These are phyloP conservation scores for Staphylotrichum longicolle DNA, from an alignment of 495 filamentous ascomycete species.

Conservation along the genomic window DNA sequence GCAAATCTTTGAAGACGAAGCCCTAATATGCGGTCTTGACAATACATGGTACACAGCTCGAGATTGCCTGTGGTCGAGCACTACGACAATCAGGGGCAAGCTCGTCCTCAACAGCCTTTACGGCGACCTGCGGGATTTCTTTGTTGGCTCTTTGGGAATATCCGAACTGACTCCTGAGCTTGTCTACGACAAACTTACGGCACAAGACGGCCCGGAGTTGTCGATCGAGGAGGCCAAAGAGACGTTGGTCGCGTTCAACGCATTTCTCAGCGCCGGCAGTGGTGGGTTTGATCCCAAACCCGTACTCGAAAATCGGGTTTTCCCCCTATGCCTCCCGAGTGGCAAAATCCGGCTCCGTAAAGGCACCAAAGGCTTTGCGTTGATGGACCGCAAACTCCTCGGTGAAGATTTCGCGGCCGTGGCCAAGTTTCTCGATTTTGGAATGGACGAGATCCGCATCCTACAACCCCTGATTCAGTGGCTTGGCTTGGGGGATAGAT, in stretches of 20 bases:
- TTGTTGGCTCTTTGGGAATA: not conserved
- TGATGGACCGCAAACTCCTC: constrained; percentile 1
- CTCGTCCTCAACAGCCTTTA: not conserved
- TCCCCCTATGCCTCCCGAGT: not conserved
- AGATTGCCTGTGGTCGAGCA: constrained; percentile 1
- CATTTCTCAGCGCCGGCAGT: not conserved
- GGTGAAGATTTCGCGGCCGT: not conserved
- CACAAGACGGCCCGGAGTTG: not conserved
- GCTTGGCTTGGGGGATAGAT: not conserved
- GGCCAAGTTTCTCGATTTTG: constrained; percentile 7
- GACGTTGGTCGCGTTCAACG: not conserved
- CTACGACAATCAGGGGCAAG: not conserved
- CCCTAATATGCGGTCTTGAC: not conserved
- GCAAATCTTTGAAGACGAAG: constrained; percentile 1
- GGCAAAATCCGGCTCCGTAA: not conserved
- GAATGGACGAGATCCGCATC: not conserved
- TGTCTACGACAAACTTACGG: not conserved
- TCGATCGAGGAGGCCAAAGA: constrained; percentile 1
- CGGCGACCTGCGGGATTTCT: not conserved
- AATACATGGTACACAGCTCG: not conserved
- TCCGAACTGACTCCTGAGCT: not conserved
- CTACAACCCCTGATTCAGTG: constrained; percentile 1
- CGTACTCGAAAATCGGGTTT: not conserved
- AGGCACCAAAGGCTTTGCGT: not conserved
- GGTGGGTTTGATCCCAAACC: not conserved